A percentile compares a stretch with the other conserved stretches of the same genome.
phyloP scores from a whole-genome alignment of 139 green algal species.

The Picochlorum sp. region DNA sequence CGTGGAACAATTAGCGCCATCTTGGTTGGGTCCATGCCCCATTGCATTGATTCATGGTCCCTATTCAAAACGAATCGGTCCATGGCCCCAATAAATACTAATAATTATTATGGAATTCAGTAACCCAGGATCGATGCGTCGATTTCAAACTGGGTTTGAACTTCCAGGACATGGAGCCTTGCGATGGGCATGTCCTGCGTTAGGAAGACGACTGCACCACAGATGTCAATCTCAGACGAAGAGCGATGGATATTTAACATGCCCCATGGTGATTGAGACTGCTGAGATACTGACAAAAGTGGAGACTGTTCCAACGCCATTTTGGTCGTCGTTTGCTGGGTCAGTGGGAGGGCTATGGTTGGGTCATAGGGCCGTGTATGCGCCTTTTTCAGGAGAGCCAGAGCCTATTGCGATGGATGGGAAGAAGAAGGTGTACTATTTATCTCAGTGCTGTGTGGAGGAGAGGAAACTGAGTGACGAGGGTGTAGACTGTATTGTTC shows the following conservation, averaged over 20 bases:
- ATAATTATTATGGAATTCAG: no score
- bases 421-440: constrained; percentile 21
- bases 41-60: no score
- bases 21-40: background rate
- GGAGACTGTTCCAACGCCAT: constrained; percentile 20
- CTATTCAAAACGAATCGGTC: background rate
- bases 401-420: constrained; percentile 24
- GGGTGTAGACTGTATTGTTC: background rate
- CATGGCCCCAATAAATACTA: no score
- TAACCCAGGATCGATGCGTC: no score
- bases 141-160: no score
- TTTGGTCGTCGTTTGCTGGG: constrained; percentile 39
- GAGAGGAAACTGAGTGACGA: constrained; percentile 8
- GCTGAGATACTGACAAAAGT: background rate
- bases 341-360: constrained; percentile 29
- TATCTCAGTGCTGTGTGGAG: constrained; percentile 33
- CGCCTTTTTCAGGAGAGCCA: constrained; percentile 26
- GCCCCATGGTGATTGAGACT: background rate
- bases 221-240: background rate
- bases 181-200: background rate
- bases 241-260: constrained; percentile 6
- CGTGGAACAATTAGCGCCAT: no score
- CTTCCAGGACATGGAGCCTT: no score
- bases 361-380: constrained; percentile 26
- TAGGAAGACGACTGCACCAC: background rate